These are phyloP conservation scores for Solanum raphanifolium DNA, from an alignment of 257 asterid species.

Conservation along the genomic window DNA sequence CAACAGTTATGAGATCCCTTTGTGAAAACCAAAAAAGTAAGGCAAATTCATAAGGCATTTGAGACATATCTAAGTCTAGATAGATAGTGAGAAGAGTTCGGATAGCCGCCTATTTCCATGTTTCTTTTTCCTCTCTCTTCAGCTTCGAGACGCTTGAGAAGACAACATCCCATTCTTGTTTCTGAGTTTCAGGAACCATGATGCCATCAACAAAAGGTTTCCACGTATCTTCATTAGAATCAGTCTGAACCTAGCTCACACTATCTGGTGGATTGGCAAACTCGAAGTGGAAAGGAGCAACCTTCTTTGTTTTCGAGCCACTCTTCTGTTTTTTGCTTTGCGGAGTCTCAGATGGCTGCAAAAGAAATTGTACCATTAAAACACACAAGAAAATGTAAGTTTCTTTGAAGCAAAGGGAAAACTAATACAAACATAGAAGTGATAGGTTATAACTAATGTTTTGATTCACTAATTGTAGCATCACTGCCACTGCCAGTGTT, in stretches of 20 bases:
- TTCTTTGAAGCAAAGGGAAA: neutral
- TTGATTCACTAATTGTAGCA: neutral
- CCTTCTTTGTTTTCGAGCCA: neutral
- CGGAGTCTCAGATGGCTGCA: conserved; percentile 3
- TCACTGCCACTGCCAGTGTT: neutral
- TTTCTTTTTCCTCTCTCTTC: neutral
- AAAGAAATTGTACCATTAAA: neutral
- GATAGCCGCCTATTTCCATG: neutral
- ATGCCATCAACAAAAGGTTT: neutral
- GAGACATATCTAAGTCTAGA: neutral
- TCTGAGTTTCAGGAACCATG: neutral
- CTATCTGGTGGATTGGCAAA: conserved; percentile 13
- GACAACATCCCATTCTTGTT: conserved; percentile 8
- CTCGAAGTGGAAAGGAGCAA: conserved; percentile 6
- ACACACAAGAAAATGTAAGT: neutral
- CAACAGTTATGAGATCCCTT: neutral
- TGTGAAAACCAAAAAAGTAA: neutral
- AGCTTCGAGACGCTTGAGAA: conserved; percentile 8
- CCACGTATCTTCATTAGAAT: conserved; percentile 8
- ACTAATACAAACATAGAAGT: neutral
- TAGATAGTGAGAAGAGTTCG: neutral
- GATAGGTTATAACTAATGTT: neutral
- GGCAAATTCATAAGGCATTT: neutral
- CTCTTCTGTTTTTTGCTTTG: conserved; percentile 2
- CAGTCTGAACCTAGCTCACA: conserved; percentile 6